phyloP scores from a whole-genome alignment of 306 rosid species.

The Acacia melanoxylon region DNA sequence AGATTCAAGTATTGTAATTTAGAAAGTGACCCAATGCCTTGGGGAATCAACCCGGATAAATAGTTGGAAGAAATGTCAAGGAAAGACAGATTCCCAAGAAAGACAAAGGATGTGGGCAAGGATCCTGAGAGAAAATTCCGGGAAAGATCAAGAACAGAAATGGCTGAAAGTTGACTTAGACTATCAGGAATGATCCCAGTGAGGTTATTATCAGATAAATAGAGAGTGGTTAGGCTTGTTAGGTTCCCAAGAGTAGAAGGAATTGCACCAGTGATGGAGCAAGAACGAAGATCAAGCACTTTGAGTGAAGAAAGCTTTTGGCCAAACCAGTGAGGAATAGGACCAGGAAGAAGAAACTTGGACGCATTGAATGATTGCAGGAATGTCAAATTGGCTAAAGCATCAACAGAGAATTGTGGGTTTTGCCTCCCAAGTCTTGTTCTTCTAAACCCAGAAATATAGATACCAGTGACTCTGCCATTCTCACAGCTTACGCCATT shows the following conservation, averaged over 20 bases:
- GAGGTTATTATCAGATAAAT: constrained; percentile 69
- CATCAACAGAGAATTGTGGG: constrained; percentile 72
- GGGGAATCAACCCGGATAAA: constrained; percentile 60
- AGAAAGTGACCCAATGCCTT: constrained; percentile 51
- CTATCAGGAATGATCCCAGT: constrained; percentile 61
- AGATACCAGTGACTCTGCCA: constrained; percentile 79
- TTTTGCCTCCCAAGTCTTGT: constrained; percentile 65
- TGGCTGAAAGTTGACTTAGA: constrained; percentile 56
- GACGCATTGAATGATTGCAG: constrained; percentile 82
- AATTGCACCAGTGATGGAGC: constrained; percentile 62
- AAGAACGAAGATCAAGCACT: constrained; percentile 83
- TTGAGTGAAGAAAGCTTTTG: constrained; percentile 41
- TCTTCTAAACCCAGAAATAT: constrained; percentile 80
- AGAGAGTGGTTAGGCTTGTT: constrained; percentile 60
- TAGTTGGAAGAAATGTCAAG: constrained; percentile 70
- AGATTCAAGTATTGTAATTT: constrained; percentile 75
- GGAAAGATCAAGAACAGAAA: constrained; percentile 76
- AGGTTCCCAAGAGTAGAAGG: constrained; percentile 70
- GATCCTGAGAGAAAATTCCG: constrained; percentile 56
- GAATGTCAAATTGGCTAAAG: constrained; percentile 73
- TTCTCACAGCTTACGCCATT: constrained; percentile 61
- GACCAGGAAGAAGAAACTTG: constrained; percentile 67
- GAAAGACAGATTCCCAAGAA: constrained; percentile 60
- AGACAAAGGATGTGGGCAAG: constrained; percentile 50
- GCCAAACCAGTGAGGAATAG: constrained; percentile 82